phyloP scores from a whole-genome alignment of 257 asterid species.

The Lantana camara region DNA sequence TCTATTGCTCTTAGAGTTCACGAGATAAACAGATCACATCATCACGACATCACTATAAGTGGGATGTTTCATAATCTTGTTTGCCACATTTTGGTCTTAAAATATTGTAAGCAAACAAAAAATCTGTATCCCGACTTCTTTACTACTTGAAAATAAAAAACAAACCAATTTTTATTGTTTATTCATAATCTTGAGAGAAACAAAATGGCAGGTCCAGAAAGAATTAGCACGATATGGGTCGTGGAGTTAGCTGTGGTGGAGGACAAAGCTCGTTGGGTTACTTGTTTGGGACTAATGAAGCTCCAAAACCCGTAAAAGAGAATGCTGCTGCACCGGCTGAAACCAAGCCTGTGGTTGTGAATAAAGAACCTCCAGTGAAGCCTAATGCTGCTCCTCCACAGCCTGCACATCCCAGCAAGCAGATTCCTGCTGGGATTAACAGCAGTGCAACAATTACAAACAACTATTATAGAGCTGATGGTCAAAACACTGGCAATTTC shows the following conservation, averaged over 20 bases:
- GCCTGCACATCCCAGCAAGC: constrained; percentile 40
- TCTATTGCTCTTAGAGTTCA: too few species aligned
- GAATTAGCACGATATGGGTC: constrained; percentile 38
- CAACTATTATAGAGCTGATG: constrained; percentile 48
- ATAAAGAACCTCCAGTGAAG: constrained; percentile 39
- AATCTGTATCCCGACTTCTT: background rate
- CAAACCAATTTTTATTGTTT: too few species aligned
- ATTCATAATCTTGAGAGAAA: background rate
- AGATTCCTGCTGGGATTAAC: constrained; percentile 52
- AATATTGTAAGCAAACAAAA: too few species aligned
- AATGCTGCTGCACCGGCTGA: constrained; percentile 34
- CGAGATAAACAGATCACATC: too few species aligned
- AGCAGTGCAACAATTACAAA: constrained; percentile 40
- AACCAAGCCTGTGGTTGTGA: constrained; percentile 18
- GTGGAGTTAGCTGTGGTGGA: constrained; percentile 60
- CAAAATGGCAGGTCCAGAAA: constrained; percentile 12
- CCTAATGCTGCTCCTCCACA: constrained; percentile 34
- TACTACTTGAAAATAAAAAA: too few species aligned
- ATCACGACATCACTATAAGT: too few species aligned
- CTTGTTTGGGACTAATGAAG: constrained; percentile 49
- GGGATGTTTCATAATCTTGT: too few species aligned
- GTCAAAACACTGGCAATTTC: constrained; percentile 53
- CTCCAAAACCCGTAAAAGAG: constrained; percentile 38
- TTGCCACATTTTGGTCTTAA: background rate
- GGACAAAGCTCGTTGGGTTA: constrained; percentile 57